These are phyloP conservation scores for Capronia americana DNA, from an alignment of 2,329 filamentous ascomycete genomes.

Conservation along the genomic window DNA sequence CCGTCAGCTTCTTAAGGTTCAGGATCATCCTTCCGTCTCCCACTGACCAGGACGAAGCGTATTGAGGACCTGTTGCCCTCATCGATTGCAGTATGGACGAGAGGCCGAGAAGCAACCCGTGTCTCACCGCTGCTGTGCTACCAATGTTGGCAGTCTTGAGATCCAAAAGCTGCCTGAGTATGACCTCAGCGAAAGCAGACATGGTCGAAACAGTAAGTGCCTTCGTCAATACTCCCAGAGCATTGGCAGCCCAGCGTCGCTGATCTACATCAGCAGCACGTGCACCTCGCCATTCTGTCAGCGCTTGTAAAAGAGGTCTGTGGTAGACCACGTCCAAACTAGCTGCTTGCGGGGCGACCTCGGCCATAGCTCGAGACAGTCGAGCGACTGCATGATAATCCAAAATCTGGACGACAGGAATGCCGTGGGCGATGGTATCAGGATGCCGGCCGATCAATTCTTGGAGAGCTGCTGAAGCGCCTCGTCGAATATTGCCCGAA, in stretches of 20 bases:
- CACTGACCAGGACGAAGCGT: conserved; percentile 18
- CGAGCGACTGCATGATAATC: conserved; percentile 94
- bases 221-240: conserved; percentile 64
- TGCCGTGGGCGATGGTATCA: conserved; percentile 80
- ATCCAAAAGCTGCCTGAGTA: conserved; percentile 45
- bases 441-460: conserved; percentile 93
- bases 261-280: conserved; percentile 77
- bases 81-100: conserved; percentile 48
- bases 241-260: conserved; percentile 72
- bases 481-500: conserved; percentile 89
- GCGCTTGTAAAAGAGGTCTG: conserved; percentile 69
- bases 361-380: conserved; percentile 78
- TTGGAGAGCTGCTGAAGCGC: conserved; percentile 90
- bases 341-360: conserved; percentile 74
- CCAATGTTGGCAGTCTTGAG: conserved; percentile 48
- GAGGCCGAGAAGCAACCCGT: conserved; percentile 53
- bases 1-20: conserved; percentile 24
- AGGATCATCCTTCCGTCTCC: conserved; percentile 20
- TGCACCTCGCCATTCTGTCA: conserved; percentile 88
- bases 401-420: conserved; percentile 83
- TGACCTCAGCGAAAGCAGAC: conserved; percentile 14
- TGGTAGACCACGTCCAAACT: conserved; percentile 70
- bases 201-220: conserved; percentile 20
- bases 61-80: background rate
- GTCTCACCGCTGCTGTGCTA: conserved; percentile 51